Percentiles rank a stretch among this genome's conserved stretches.
Conservation (phyloP, 2,329 filamentous ascomycete genomes). For the Pyricularia sp. region DNA sequence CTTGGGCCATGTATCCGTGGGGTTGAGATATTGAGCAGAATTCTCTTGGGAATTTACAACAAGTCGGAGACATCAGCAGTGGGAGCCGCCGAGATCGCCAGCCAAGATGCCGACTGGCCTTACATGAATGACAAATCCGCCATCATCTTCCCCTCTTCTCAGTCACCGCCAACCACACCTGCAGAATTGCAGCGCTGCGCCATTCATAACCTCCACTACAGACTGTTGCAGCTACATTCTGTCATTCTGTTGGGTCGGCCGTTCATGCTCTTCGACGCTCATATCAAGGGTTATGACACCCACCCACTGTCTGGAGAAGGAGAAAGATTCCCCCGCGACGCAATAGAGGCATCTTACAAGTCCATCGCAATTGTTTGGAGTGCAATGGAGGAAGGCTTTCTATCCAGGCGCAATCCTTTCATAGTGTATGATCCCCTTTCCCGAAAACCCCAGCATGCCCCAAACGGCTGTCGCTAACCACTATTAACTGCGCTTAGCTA, state of each 20-base stretch:
- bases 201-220: slow-evolving; percentile 52
- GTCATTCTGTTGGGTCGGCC: slow-evolving; percentile 55
- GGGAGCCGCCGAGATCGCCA: slow-evolving; percentile 46
- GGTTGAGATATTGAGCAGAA: slow-evolving; percentile 47
- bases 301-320: slow-evolving; percentile 17
- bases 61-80: slow-evolving; percentile 47
- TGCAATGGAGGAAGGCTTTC: slow-evolving; percentile 31
- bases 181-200: slow-evolving; percentile 12
- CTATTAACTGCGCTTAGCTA: slow-evolving; percentile 27
- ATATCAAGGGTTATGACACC: slow-evolving; percentile 21
- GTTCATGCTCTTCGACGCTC: slow-evolving; percentile 52
- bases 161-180: neutral
- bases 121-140: neutral
- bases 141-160: neutral
- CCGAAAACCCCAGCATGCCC: neutral
- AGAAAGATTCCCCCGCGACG: neutral
- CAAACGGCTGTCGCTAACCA: neutral
- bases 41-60: slow-evolving; percentile 51
- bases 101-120: slow-evolving; percentile 30
- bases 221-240: slow-evolving; percentile 52
- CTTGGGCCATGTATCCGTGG: slow-evolving; percentile 48
- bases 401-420: slow-evolving; percentile 45
- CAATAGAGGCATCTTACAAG: slow-evolving; percentile 36
- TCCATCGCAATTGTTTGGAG: slow-evolving; percentile 37
- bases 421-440: slow-evolving; percentile 36